A percentile compares a stretch with the other conserved stretches of the same genome.
Evolutionary conservation across 169 alveolate species (phyloP).

Genomic region (Pseudocohnilembus persalinus): DNA sequence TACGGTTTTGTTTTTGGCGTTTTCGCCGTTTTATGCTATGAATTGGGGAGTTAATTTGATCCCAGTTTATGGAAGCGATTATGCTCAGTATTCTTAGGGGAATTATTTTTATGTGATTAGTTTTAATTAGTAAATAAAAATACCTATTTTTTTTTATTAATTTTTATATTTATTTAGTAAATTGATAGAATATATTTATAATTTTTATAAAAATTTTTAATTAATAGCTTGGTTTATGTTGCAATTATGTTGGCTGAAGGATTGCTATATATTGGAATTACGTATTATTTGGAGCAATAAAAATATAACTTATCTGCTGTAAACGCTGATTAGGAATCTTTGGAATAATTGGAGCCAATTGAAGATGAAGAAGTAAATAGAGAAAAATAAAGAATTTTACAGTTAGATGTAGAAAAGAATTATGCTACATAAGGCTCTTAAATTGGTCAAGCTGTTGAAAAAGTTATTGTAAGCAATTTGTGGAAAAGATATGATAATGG

Average conservation of each 20-base stretch:
- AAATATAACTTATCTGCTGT: background rate
- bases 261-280: background rate
- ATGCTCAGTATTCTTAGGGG: background rate
- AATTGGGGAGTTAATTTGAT: background rate
- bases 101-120: too few relatives aligned
- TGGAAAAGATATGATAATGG: conserved; percentile 37
- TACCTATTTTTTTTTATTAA: too few relatives aligned
- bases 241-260: background rate
- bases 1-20: background rate
- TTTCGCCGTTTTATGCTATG: background rate
- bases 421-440: background rate
- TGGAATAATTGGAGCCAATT: background rate
- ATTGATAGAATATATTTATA: background rate
- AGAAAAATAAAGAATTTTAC: background rate
- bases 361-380: conserved; percentile 4
- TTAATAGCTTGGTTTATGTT: background rate
- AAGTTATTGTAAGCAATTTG: conserved; percentile 5
- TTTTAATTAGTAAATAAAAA: too few relatives aligned
- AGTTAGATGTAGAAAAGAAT: too few relatives aligned
- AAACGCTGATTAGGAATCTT: background rate
- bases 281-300: background rate
- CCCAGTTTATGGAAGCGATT: background rate
- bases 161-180: too few relatives aligned
- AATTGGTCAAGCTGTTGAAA: background rate
- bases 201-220: too few relatives aligned